A percentile compares a stretch with the other conserved stretches of the same genome.
Evolutionary conservation across 129 eudicot species (phyloP).

Genomic region (Lactuca saligna): DNA sequence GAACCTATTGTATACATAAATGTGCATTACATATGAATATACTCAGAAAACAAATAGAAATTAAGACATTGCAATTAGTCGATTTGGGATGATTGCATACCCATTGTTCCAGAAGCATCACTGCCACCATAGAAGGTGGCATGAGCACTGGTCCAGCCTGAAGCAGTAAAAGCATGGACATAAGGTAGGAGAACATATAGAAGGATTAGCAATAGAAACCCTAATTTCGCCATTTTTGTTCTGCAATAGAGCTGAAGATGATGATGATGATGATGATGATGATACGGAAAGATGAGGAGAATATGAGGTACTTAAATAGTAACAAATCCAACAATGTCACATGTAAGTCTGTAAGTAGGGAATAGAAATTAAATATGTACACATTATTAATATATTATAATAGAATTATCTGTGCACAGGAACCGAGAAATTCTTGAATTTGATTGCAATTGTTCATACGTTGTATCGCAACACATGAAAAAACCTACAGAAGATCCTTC

Average conservation of each 20-base stretch:
- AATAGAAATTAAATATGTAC: conserved; percentile 17
- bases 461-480: conserved; percentile 38
- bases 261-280: conserved; percentile 1
- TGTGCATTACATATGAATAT: no score
- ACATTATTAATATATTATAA: not conserved
- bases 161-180: conserved; percentile 59
- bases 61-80: not conserved
- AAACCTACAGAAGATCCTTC: conserved; percentile 65
- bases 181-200: conserved; percentile 18
- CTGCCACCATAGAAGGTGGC: conserved; percentile 96
- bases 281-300: conserved; percentile 26
- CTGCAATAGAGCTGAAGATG: conserved; percentile 6
- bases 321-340: conserved; percentile 54
- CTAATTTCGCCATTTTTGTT: conserved; percentile 37
- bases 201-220: conserved; percentile 23
- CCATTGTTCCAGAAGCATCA: conserved; percentile 98
- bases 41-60: not conserved
- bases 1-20: not conserved
- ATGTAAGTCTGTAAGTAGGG: conserved; percentile 56
- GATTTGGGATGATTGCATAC: conserved; percentile 36
- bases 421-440: conserved; percentile 39
- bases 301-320: conserved; percentile 40
- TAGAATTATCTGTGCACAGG: conserved; percentile 38
- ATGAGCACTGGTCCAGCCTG: conserved; percentile 72
- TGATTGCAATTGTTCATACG: conserved; percentile 64